These are phyloP conservation scores for Ganoderma resinaceum DNA, from an alignment of 1,284 basidiomycete species.

Conservation along the genomic window DNA sequence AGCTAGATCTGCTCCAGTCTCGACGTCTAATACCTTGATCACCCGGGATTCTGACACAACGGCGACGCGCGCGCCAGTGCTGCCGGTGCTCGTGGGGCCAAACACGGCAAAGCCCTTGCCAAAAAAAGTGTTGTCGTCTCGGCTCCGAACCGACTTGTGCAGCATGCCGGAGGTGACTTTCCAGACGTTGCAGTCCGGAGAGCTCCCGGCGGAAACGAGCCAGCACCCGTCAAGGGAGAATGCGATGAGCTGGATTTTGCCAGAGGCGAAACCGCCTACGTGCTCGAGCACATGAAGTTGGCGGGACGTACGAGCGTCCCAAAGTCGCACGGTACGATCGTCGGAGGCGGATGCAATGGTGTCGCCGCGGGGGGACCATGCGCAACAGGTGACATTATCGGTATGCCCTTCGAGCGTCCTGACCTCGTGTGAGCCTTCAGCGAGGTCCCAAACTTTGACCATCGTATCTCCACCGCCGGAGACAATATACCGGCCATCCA, in stretches of 20 bases:
- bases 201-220: neutral
- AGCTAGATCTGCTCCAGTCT: neutral
- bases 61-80: neutral
- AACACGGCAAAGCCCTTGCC: neutral
- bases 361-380: neutral
- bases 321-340: neutral
- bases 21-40: neutral
- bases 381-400: neutral
- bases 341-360: neutral
- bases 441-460: neutral
- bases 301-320: neutral
- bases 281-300: neutral
- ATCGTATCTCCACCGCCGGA: neutral
- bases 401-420: neutral
- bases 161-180: neutral
- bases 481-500: neutral
- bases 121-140: neutral
- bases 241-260: conserved; percentile 6
- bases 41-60: neutral
- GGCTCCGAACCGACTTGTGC: neutral
- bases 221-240: neutral
- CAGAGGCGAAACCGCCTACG: neutral
- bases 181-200: neutral
- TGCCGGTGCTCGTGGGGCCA: neutral
- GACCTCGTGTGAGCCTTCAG: neutral